Evolutionary conservation across 331 rosid species (phyloP), one percentile per base, ranked within the genome.

Genomic region (Malus hybrid): DNA sequence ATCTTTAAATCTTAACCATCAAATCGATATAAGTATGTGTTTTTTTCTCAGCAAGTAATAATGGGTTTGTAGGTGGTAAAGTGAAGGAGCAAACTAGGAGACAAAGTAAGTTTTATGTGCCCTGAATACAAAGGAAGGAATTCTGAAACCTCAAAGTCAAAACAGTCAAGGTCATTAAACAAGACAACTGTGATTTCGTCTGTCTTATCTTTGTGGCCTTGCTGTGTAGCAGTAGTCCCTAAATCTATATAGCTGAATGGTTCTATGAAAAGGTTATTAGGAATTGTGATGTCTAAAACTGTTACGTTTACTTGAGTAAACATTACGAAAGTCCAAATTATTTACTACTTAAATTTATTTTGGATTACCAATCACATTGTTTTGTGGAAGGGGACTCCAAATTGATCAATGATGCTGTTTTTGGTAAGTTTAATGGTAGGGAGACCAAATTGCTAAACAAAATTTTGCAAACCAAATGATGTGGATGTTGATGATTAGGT

Each of bases 1-100:
- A 65, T 55, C 78, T 42, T 27, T 6, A 71, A 71, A 74, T 77
- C 83, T 67, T 22, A 73, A 83, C 82, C 85, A 73, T 83, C 89
- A 78, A 78, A 80, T 86, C 85, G 73, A 70, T 59, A 27, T 52
- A 19, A 62, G 9, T 1, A 24, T 75, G 75, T 77, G 82, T 78
- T 73, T 75, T 75, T 68, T 80, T 62, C 67, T 44, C 65, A 19
- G 28, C 20, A 75, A 36, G 63, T 65, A 59, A 72, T 54, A 20
- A 22, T 52, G 70, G 39, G 44, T 1, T 20, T 56, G 13, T 61
- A 20, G 61, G 65, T 64, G 72, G 62, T 71, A 70, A 74, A 28
- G 28, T 44, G 52, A 75, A 70, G 69, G 75, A 56, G 65, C 74
- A 62, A 82, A 85, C 56, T 68, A 77, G 87, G 68, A 79, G 29